Evolutionary conservation across 2,329 filamentous ascomycete genomes (phyloP).

Genomic region (Fusarium torulosum): DNA sequence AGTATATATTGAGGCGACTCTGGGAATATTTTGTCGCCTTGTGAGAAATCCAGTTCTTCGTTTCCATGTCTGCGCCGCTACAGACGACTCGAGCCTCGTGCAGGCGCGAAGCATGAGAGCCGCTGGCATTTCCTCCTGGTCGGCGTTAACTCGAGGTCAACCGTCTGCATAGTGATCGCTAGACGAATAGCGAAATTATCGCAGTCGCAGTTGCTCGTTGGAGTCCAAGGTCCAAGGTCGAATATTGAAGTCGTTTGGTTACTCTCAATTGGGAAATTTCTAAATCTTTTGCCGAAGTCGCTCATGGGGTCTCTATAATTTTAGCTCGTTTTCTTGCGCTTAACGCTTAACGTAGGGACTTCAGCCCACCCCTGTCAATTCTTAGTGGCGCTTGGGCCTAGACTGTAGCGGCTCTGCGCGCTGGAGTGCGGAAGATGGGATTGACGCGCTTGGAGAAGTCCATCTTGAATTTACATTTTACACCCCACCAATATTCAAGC

Average conservation of each 20-base stretch:
- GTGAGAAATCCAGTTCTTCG: slow-evolving; percentile 31
- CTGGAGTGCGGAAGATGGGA: neutral
- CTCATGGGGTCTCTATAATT: slow-evolving; percentile 35
- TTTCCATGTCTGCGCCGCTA: slow-evolving; percentile 33
- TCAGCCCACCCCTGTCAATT: slow-evolving; percentile 7
- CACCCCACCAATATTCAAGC: slow-evolving; percentile 30
- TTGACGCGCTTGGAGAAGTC: slow-evolving; percentile 27
- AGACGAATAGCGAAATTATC: slow-evolving; percentile 13
- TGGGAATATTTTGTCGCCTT: slow-evolving; percentile 21
- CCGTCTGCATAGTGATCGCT: slow-evolving; percentile 41
- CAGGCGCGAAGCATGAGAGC: slow-evolving; percentile 45
- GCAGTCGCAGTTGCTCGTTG: slow-evolving; percentile 12
- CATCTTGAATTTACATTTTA: slow-evolving; percentile 41
- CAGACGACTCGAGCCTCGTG: slow-evolving; percentile 41
- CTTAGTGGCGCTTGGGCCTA: slow-evolving; percentile 41
- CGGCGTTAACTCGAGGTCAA: slow-evolving; percentile 37
- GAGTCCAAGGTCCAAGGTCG: neutral
- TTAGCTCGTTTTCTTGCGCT: slow-evolving; percentile 32
- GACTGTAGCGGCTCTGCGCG: slow-evolving; percentile 31
- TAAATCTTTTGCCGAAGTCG: slow-evolving; percentile 39
- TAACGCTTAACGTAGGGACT: slow-evolving; percentile 27
- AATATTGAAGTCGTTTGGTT: slow-evolving; percentile 8
- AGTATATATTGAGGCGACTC: slow-evolving; percentile 12
- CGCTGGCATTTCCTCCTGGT: slow-evolving; percentile 45
- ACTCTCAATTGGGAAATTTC: slow-evolving; percentile 21